These are phyloP conservation scores for Lupinus albus DNA, from an alignment of 306 rosid genomes.

Conservation along the genomic window DNA sequence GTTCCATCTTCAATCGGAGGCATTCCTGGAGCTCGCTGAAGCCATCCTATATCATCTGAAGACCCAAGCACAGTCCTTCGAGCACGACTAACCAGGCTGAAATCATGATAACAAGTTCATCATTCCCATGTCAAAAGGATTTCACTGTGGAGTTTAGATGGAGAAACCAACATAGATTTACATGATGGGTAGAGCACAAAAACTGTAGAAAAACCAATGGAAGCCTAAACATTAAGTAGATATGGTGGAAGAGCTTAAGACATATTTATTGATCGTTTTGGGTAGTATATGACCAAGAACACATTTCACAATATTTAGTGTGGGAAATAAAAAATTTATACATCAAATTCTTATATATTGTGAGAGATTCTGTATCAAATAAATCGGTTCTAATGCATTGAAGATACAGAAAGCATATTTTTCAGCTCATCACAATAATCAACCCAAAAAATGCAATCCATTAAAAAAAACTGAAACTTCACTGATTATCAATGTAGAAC, in stretches of 20 bases:
- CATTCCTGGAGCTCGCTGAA: slow-evolving; percentile 78
- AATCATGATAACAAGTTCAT: slow-evolving; percentile 40
- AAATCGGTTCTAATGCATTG: not conserved
- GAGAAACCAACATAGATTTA: slow-evolving; percentile 27
- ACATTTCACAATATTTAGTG: slow-evolving; percentile 23
- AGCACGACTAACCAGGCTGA: slow-evolving; percentile 84
- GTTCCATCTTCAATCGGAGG: slow-evolving; percentile 90
- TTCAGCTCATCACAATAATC: slow-evolving; percentile 3
- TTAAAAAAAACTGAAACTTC: not conserved
- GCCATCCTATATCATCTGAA: slow-evolving; percentile 98
- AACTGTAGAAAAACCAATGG: slow-evolving; percentile 11
- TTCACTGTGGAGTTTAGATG: slow-evolving; percentile 7
- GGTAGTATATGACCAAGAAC: slow-evolving; percentile 14
- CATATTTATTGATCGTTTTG: slow-evolving; percentile 28
- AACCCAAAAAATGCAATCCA: not conserved
- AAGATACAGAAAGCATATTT: not conserved
- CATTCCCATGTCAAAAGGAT: slow-evolving; percentile 11
- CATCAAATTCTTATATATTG: slow-evolving; percentile 7
- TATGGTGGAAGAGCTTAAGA: slow-evolving; percentile 21
- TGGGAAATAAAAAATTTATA: not conserved
- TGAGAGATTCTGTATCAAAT: slow-evolving; percentile 11
- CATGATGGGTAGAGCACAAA: slow-evolving; percentile 5
- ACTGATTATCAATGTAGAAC: slow-evolving; percentile 4
- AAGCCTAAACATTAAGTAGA: slow-evolving; percentile 1
- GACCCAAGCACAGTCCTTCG: slow-evolving; percentile 90